Percentiles rank a stretch among this genome's conserved stretches.
Evolutionary conservation across 2,329 filamentous ascomycete species (phyloP).

Genomic region (Epichloe festucae): DNA sequence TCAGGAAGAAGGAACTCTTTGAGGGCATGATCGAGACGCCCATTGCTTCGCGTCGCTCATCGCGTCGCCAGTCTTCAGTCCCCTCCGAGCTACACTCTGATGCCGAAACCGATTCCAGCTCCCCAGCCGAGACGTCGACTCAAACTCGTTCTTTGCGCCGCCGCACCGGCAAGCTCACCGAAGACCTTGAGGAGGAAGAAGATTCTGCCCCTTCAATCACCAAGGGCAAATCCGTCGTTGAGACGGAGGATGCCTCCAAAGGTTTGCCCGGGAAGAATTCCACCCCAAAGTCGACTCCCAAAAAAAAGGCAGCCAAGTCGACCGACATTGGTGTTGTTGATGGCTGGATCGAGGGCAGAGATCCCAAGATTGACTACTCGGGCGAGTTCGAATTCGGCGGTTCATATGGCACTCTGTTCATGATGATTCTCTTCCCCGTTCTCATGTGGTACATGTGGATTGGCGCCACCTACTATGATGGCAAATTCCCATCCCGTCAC

Average conservation of each 20-base stretch:
- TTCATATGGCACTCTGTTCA: slow-evolving; percentile 59
- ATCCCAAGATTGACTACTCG: slow-evolving; percentile 50
- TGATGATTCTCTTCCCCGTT: slow-evolving; percentile 88
- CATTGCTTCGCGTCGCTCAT: slow-evolving; percentile 23
- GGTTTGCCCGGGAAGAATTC: slow-evolving; percentile 11
- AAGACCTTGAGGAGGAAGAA: slow-evolving; percentile 35
- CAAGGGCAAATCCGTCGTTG: slow-evolving; percentile 20
- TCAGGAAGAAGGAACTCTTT: slow-evolving; percentile 48
- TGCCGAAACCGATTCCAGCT: slow-evolving; percentile 36
- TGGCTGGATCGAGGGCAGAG: slow-evolving; percentile 45
- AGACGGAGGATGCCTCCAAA: slow-evolving; percentile 11
- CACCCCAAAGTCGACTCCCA: neutral
- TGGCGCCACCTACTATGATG: slow-evolving; percentile 83
- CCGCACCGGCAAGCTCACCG: slow-evolving; percentile 36
- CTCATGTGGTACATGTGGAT: slow-evolving; percentile 99
- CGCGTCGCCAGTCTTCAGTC: slow-evolving; percentile 37
- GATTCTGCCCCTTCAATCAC: slow-evolving; percentile 16
- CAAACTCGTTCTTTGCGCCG: slow-evolving; percentile 27
- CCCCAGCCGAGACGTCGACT: slow-evolving; percentile 29
- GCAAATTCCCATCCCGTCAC: slow-evolving; percentile 58
- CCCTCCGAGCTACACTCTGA: slow-evolving; percentile 29
- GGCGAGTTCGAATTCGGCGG: slow-evolving; percentile 77
- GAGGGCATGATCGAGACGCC: slow-evolving; percentile 49
- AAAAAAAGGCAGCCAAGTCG: slow-evolving; percentile 8
- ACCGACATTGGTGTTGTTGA: slow-evolving; percentile 24